Conservation (phyloP, 176 grass and related monocot genomes). For the Puya raimondii region DNA sequence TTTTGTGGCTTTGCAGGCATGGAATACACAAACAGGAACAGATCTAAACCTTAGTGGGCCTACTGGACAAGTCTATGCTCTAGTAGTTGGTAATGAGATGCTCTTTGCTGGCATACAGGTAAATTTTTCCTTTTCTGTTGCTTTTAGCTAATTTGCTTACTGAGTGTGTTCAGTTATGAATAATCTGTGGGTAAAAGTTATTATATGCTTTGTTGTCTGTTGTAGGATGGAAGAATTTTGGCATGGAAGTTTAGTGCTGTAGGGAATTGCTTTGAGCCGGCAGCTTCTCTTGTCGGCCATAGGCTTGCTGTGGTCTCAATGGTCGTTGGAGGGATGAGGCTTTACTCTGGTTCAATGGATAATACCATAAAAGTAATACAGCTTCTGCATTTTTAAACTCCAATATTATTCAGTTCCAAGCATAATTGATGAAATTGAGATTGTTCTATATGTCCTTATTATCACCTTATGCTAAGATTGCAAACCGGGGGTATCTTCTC, state of each 20-base stretch:
- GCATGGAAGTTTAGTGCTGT: slow-evolving; percentile 63
- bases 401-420: not conserved
- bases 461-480: no score
- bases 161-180: not conserved
- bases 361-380: slow-evolving; percentile 71
- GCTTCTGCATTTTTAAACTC: not conserved
- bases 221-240: slow-evolving; percentile 87
- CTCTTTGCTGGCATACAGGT: slow-evolving; percentile 90
- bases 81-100: slow-evolving; percentile 63
- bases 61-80: slow-evolving; percentile 83
- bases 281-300: slow-evolving; percentile 66
- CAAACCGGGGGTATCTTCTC: no score
- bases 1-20: slow-evolving; percentile 37
- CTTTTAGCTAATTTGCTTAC: not conserved
- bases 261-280: slow-evolving; percentile 76
- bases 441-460: no score
- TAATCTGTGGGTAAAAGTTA: not conserved
- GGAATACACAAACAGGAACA: slow-evolving; percentile 66
- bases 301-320: slow-evolving; percentile 72
- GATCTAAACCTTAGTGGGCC: slow-evolving; percentile 80
- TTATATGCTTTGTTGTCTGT: slow-evolving; percentile 2
- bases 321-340: slow-evolving; percentile 51
- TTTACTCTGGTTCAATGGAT: slow-evolving; percentile 98
- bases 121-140: slow-evolving; percentile 2
- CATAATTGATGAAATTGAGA: not conserved